Base-by-base conservation (phyloP, 2,329 filamentous ascomycete genomes). In the Colletotrichum chrysophilum region DNA sequence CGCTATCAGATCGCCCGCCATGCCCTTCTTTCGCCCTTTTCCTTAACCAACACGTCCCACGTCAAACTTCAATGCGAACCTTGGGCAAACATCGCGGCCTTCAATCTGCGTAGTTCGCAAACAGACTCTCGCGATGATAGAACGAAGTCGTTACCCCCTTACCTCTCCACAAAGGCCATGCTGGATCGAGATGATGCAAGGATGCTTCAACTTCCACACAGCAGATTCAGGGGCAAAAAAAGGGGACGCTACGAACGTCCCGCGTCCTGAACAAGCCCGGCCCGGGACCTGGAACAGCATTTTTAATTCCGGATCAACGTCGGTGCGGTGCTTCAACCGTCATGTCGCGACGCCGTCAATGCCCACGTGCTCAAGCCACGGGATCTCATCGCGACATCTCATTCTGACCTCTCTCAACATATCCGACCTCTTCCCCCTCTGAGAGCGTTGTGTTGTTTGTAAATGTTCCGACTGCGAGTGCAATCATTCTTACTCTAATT, bases 291-390 rank as follows among this genome's bases (percentile, higher is more conserved):
- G 38, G 38, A 43, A 43, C 7, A 21, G 18, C 55, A 36, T 7
- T 36, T 21, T 60, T 62, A 48, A 14, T 58, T 62, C 73, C 73
- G 73, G 73, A 75, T 72, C 61, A 75, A 75, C 62, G 56, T 75
- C 71, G 73, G 73, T 28, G 73, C 73, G 73, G 56, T 56, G 28
- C 43, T 61, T 43, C 52, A 70, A 30, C 60, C 30, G 58, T 36
- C 34, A 8, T 36, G 34, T 64, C 38, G 38, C 24, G 30, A 13
- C 16, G 55, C 66, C 32, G 52, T 68, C 66, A 58, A 68, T 58
- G 55, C 64, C 52, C 67, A 75, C 55, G 64, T 73, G 64, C n/a
- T 18, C 30, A 66, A 52, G 62, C 62, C 36, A 24, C 18, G 62
- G 36, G 8, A n/a, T 66, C 21, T 66, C 62, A 30, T 66, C 24